Conservation (phyloP, 2,329 filamentous ascomycete species). For the Botryotinia narcissicola region DNA sequence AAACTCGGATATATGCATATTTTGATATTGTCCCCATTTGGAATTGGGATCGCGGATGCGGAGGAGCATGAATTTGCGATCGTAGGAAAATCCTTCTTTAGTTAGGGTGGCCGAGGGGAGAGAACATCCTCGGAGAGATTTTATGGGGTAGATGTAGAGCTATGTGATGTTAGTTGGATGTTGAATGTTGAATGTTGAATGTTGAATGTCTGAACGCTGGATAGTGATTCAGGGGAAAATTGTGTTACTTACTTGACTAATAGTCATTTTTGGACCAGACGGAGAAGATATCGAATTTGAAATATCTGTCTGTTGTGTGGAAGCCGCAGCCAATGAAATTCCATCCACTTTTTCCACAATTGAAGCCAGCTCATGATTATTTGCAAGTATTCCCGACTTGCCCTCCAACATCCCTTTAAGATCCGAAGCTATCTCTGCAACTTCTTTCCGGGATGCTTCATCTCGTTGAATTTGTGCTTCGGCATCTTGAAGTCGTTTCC, state of each 20-base stretch:
- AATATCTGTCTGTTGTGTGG: neutral
- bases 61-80: conserved; percentile 70
- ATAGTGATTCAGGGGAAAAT: no score
- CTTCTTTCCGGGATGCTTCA: neutral
- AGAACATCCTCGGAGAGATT: conserved; percentile 62
- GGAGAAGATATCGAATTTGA: neutral
- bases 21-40: conserved; percentile 44
- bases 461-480: neutral
- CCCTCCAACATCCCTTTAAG: neutral
- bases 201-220: no score
- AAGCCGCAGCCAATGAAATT: neutral
- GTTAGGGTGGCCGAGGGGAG: conserved; percentile 54
- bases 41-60: conserved; percentile 43
- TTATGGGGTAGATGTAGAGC: conserved; percentile 73
- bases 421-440: neutral
- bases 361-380: neutral
- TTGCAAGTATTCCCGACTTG: neutral
- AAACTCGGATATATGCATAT: conserved; percentile 58
- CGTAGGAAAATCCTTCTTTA: conserved; percentile 61
- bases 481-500: neutral
- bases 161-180: conserved; percentile 34
- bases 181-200: no score
- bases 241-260: conserved; percentile 5
- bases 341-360: neutral
- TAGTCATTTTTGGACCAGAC: conserved; percentile 12